phyloP scores from a whole-genome alignment of 106 monocot species.

The Vanilla planifolia region DNA sequence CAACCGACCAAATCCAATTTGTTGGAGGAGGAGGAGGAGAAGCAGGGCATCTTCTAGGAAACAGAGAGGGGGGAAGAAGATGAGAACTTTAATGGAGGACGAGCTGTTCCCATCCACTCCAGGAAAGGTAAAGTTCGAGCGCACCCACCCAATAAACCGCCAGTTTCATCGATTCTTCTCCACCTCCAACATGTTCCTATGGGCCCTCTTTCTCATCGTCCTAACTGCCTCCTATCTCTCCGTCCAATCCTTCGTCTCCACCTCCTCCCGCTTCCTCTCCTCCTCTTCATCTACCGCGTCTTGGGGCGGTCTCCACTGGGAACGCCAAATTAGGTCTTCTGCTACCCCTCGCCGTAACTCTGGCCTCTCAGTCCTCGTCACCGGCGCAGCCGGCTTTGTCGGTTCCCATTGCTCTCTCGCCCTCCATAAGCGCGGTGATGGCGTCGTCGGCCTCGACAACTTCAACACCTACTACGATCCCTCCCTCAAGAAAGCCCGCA shows the following conservation, averaged over 20 bases:
- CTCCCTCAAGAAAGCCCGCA: slow-evolving; percentile 33
- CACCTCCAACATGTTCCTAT: slow-evolving; percentile 33
- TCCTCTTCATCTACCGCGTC: slow-evolving; percentile 8
- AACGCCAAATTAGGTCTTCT: slow-evolving; percentile 23
- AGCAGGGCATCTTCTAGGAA: background rate
- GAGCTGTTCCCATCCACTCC: slow-evolving; percentile 37
- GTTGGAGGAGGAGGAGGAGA: background rate
- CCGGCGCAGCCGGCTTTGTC: slow-evolving; percentile 39
- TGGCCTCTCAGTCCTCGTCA: slow-evolving; percentile 36
- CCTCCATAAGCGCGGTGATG: slow-evolving; percentile 29
- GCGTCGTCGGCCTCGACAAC: slow-evolving; percentile 30
- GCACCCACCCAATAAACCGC: slow-evolving; percentile 22
- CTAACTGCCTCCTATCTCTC: slow-evolving; percentile 30
- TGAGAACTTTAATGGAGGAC: slow-evolving; percentile 22
- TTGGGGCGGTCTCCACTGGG: slow-evolving; percentile 39
- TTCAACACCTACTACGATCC: slow-evolving; percentile 34
- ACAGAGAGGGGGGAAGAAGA: slow-evolving; percentile 7
- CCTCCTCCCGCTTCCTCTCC: slow-evolving; percentile 15
- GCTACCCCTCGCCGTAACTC: slow-evolving; percentile 13
- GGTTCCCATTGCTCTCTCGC: slow-evolving; percentile 33
- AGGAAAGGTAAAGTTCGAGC: slow-evolving; percentile 40
- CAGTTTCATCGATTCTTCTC: slow-evolving; percentile 47
- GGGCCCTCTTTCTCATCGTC: slow-evolving; percentile 28
- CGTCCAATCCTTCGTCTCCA: slow-evolving; percentile 28
- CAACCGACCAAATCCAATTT: background rate